These are phyloP conservation scores for Rubia balearica DNA, from an alignment of 305 asterid genomes.

Conservation along the genomic window DNA sequence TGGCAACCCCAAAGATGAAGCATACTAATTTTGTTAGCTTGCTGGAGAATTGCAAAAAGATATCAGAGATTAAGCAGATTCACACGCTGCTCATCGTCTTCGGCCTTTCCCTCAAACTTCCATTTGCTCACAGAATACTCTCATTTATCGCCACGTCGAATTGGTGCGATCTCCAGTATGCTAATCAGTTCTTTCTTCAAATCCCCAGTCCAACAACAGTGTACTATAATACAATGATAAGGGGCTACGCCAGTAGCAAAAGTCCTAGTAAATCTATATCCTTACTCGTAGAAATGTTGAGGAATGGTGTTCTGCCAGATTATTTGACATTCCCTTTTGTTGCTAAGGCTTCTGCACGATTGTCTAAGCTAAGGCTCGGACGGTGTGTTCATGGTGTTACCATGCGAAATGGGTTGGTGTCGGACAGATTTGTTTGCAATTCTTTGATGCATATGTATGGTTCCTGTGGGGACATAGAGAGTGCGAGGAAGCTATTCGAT, in stretches of 20 bases:
- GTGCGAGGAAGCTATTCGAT: constrained; percentile 61
- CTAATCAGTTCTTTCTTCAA: constrained; percentile 40
- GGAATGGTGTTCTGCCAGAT: constrained; percentile 42
- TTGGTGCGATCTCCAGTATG: constrained; percentile 32
- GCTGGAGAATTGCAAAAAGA: constrained; percentile 42
- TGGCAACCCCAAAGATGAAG: background rate
- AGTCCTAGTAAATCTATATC: constrained; percentile 40
- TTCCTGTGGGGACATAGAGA: constrained; percentile 31
- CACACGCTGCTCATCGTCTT: constrained; percentile 50
- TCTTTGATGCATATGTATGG: constrained; percentile 81
- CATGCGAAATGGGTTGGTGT: constrained; percentile 38
- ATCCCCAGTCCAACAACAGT: constrained; percentile 40
- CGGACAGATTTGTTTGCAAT: constrained; percentile 50
- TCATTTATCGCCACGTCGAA: constrained; percentile 38
- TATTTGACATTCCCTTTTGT: constrained; percentile 74
- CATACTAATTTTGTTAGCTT: constrained; percentile 10
- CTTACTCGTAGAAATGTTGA: constrained; percentile 40
- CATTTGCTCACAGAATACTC: constrained; percentile 47
- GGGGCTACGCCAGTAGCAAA: constrained; percentile 55
- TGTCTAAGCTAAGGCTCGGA: constrained; percentile 39
- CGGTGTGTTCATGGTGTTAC: constrained; percentile 41
- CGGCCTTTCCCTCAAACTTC: constrained; percentile 40
- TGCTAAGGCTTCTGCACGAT: constrained; percentile 55
- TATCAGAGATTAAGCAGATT: constrained; percentile 52
- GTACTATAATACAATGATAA: constrained; percentile 52